These are phyloP conservation scores for Tolypocladium nubicola DNA, from an alignment of 2,329 filamentous ascomycete species.

Conservation along the genomic window DNA sequence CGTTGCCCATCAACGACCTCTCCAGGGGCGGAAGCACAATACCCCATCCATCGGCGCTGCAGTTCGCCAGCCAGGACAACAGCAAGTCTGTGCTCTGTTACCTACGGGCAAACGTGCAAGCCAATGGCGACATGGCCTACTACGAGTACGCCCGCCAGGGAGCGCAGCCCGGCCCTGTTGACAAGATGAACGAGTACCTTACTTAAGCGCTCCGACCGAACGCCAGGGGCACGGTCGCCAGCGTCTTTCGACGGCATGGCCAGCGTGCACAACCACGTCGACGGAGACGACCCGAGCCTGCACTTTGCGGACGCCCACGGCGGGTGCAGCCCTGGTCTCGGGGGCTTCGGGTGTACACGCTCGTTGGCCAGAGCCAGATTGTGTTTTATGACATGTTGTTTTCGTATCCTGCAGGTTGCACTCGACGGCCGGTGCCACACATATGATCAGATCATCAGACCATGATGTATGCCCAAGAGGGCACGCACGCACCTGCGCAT, in stretches of 20 bases:
- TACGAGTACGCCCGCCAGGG: not conserved
- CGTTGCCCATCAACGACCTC: not conserved
- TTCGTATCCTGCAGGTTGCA: not conserved
- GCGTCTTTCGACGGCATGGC: not conserved
- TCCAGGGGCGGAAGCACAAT: no score
- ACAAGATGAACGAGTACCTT: not conserved
- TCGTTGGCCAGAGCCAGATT: not conserved
- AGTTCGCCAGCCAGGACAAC: not conserved
- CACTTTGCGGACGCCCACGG: not conserved
- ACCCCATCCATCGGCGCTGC: not conserved
- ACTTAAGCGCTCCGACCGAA: not conserved
- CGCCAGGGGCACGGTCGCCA: not conserved
- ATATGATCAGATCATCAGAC: not conserved
- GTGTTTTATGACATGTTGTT: not conserved
- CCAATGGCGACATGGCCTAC: not conserved
- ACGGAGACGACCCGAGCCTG: not conserved
- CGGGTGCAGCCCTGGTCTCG: no score
- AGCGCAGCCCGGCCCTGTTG: not conserved
- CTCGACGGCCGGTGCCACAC: not conserved
- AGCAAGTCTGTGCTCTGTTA: no score
- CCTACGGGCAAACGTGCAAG: no score
- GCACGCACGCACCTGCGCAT: not conserved
- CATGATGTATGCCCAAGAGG: not conserved
- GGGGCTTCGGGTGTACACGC: not conserved
- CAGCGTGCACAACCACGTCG: not conserved